Percentiles rank a stretch among this genome's conserved stretches.
Conservation (phyloP, 1,139 yeast genomes). For the Scheffersomyces illinoinensis region DNA sequence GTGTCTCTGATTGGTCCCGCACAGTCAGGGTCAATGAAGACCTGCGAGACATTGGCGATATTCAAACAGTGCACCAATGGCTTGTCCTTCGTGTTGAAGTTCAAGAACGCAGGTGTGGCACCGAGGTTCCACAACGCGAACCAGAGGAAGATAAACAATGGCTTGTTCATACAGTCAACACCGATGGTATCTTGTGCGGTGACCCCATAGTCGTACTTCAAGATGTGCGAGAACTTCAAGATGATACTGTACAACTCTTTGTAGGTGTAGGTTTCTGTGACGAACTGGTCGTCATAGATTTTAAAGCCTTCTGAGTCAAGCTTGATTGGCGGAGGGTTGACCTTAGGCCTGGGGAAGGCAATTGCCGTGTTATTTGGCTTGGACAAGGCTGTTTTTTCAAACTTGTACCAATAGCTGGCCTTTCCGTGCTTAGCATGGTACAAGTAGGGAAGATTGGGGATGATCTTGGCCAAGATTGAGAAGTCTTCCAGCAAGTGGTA, state of each 20-base stretch:
- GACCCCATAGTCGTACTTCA: slow-evolving; percentile 65
- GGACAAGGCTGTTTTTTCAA: slow-evolving; percentile 52
- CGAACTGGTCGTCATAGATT: slow-evolving; percentile 55
- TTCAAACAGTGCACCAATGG: slow-evolving; percentile 81
- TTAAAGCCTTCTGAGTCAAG: slow-evolving; percentile 34
- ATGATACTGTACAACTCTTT: slow-evolving; percentile 65
- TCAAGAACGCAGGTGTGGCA: slow-evolving; percentile 84
- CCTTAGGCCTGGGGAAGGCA: slow-evolving; percentile 60
- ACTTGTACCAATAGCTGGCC: slow-evolving; percentile 67
- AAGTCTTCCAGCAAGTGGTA: slow-evolving; percentile 57
- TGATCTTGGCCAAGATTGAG: slow-evolving; percentile 44
- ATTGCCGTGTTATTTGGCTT: slow-evolving; percentile 60
- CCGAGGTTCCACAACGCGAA: slow-evolving; percentile 90
- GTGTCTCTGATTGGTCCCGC: slow-evolving; percentile 55
- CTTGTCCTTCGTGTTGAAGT: slow-evolving; percentile 73
- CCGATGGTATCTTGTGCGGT: slow-evolving; percentile 72
- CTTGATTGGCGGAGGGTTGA: slow-evolving; percentile 29
- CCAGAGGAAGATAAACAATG: slow-evolving; percentile 79
- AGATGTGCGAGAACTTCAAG: slow-evolving; percentile 63
- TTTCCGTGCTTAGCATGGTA: slow-evolving; percentile 44
- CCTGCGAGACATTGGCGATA: slow-evolving; percentile 62
- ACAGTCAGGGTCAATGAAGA: slow-evolving; percentile 77
- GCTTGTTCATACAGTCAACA: slow-evolving; percentile 78
- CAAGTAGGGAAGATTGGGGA: slow-evolving; percentile 44
- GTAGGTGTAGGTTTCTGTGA: slow-evolving; percentile 66